phyloP scores from a whole-genome alignment of 2,329 filamentous ascomycete species.

The Neonectria hederae region DNA sequence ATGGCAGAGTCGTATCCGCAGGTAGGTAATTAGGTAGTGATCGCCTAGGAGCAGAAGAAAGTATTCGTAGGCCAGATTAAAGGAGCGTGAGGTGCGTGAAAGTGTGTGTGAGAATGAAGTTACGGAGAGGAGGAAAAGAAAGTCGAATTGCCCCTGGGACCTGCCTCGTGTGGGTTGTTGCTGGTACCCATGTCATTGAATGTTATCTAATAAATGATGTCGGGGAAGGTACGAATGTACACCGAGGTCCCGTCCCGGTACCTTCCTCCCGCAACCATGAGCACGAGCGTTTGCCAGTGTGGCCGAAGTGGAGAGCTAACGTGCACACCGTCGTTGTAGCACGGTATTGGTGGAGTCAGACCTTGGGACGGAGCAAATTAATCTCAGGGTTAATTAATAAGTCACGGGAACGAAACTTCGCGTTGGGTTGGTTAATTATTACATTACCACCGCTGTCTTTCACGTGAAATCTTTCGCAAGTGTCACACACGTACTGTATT shows the following conservation, averaged over 20 bases:
- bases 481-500: too few relatives aligned
- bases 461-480: too few relatives aligned
- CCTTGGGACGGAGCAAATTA: neutral
- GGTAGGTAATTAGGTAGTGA: neutral
- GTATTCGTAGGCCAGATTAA: neutral
- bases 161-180: neutral
- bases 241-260: neutral
- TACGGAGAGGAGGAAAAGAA: neutral
- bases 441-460: too few relatives aligned
- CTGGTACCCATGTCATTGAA: neutral
- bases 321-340: neutral
- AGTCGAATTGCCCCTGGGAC: neutral
- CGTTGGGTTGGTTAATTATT: neutral
- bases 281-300: too few relatives aligned
- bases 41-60: neutral
- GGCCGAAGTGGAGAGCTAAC: too few relatives aligned
- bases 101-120: neutral
- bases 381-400: neutral
- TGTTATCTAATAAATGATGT: neutral
- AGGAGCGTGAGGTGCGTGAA: neutral
- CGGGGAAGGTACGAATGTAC: neutral
- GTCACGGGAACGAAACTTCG: neutral
- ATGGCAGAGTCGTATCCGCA: neutral
- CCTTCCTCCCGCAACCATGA: neutral
- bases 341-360: neutral